Percentiles rank a stretch among this genome's conserved stretches.
These are phyloP conservation scores for Coprinellus micaceus DNA, from an alignment of 768 basidiomycete genomes.

Conservation along the genomic window DNA sequence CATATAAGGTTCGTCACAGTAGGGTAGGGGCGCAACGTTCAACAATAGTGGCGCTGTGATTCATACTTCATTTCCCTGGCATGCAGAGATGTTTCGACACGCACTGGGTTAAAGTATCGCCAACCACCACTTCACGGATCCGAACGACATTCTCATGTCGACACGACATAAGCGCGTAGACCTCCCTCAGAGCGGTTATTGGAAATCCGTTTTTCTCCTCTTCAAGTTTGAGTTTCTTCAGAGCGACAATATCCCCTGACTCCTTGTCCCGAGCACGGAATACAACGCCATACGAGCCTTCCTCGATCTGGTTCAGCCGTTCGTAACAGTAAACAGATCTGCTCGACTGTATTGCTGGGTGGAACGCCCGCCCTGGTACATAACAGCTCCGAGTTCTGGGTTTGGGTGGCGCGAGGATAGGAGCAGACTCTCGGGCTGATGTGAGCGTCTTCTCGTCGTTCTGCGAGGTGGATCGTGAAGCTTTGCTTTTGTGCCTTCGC, in stretches of 20 bases:
- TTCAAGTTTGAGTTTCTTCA: constrained; percentile 97
- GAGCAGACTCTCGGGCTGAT: constrained; percentile 11
- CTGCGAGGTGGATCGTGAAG: constrained; percentile 17
- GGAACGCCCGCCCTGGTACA: constrained; percentile 70
- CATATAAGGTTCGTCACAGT: too few relatives aligned
- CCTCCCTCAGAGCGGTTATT: constrained; percentile 91
- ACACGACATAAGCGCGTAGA: constrained; percentile 95
- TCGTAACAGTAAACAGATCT: constrained; percentile 95
- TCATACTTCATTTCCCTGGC: constrained; percentile 22
- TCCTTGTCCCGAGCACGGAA: constrained; percentile 94
- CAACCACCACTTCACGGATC: constrained; percentile 97
- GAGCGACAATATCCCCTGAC: constrained; percentile 91
- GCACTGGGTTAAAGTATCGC: constrained; percentile 97
- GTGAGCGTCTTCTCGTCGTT: neutral
- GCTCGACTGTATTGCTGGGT: constrained; percentile 80
- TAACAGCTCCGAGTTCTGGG: constrained; percentile 48
- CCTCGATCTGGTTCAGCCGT: constrained; percentile 94
- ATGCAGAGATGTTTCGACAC: constrained; percentile 37
- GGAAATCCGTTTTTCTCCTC: constrained; percentile 99
- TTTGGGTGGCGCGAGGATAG: constrained; percentile 16
- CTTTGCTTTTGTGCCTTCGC: constrained; percentile 50
- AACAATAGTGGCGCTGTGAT: constrained; percentile 18
- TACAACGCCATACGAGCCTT: constrained; percentile 96
- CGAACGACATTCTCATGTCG: constrained; percentile 94
- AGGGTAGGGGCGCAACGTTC: too few relatives aligned